A percentile compares a stretch with the other conserved stretches of the same genome.
phyloP scores from a whole-genome alignment of 2,329 filamentous ascomycete species.

The Balansia obtecta region DNA sequence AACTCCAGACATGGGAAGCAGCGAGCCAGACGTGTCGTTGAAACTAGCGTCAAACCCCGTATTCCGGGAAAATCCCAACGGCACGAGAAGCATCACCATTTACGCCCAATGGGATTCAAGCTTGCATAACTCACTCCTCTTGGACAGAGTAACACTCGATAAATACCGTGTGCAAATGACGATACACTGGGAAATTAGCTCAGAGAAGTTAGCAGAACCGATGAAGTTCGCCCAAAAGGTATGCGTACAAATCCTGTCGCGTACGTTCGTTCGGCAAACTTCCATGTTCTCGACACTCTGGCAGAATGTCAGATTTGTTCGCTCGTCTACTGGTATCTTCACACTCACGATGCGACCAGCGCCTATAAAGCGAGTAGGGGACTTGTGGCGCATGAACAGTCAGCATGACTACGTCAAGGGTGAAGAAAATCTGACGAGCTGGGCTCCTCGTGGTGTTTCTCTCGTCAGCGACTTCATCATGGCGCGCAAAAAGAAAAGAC shows the following conservation, averaged over 20 bases:
- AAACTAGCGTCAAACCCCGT: slow-evolving; percentile 67
- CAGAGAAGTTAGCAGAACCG: slow-evolving; percentile 71
- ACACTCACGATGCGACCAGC: slow-evolving; percentile 75
- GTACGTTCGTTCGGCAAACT: slow-evolving; percentile 72
- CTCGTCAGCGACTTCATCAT: slow-evolving; percentile 79
- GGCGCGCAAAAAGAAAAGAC: slow-evolving; percentile 58
- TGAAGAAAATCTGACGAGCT: slow-evolving; percentile 73
- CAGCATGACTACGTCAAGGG: slow-evolving; percentile 93
- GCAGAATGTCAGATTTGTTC: slow-evolving; percentile 74
- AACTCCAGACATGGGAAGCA: slow-evolving; percentile 62
- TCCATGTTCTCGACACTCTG: slow-evolving; percentile 82
- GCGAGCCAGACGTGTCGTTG: slow-evolving; percentile 61
- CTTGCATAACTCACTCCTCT: slow-evolving; percentile 76
- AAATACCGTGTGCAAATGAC: slow-evolving; percentile 85
- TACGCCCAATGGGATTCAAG: slow-evolving; percentile 96
- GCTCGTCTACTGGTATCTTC: slow-evolving; percentile 78
- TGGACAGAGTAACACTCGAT: slow-evolving; percentile 89
- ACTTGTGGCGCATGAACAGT: slow-evolving; percentile 94
- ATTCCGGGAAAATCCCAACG: slow-evolving; percentile 78
- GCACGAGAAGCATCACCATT: slow-evolving; percentile 74
- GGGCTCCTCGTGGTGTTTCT: slow-evolving; percentile 82
- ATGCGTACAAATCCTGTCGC: slow-evolving; percentile 70
- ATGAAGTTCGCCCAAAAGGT: slow-evolving; percentile 79
- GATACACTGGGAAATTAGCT: slow-evolving; percentile 74
- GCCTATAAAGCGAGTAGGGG: slow-evolving; percentile 80